A percentile compares a stretch with the other conserved stretches of the same genome.
These are phyloP conservation scores for Pyrenochaeta sp. DNA, from an alignment of 2,329 filamentous ascomycete species.

Conservation along the genomic window DNA sequence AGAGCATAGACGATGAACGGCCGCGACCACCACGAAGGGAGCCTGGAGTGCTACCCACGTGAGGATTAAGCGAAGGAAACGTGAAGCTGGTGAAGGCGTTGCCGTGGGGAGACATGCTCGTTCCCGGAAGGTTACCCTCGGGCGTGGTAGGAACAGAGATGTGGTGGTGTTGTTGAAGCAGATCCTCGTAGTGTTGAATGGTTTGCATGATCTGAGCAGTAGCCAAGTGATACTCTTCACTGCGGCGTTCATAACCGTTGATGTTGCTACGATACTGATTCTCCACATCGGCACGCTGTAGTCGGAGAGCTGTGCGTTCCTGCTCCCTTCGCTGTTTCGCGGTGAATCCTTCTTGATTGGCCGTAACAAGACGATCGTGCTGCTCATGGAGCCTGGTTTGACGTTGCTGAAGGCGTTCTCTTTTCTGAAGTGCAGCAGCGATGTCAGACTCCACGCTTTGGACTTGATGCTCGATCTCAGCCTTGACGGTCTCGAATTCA, in stretches of 20 bases:
- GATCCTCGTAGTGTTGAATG: conserved; percentile 49
- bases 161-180: conserved; percentile 49
- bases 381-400: conserved; percentile 77
- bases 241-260: conserved; percentile 47
- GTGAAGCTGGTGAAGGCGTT: conserved; percentile 47
- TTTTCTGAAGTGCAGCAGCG: conserved; percentile 68
- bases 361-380: conserved; percentile 72
- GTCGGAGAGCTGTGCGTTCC: conserved; percentile 47
- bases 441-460: conserved; percentile 71
- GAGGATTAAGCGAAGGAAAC: conserved; percentile 42
- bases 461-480: conserved; percentile 68
- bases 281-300: conserved; percentile 44
- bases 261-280: conserved; percentile 49
- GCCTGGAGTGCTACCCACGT: conserved; percentile 42
- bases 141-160: conserved; percentile 61
- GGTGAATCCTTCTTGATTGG: conserved; percentile 70
- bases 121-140: conserved; percentile 66
- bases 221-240: conserved; percentile 47
- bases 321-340: conserved; percentile 62
- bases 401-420: conserved; percentile 74
- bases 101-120: conserved; percentile 49
- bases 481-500: conserved; percentile 69
- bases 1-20: conserved; percentile 61
- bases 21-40: conserved; percentile 51
- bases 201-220: conserved; percentile 46